phyloP scores from a whole-genome alignment of 2,329 filamentous ascomycete species.

The Nemania sp. region DNA sequence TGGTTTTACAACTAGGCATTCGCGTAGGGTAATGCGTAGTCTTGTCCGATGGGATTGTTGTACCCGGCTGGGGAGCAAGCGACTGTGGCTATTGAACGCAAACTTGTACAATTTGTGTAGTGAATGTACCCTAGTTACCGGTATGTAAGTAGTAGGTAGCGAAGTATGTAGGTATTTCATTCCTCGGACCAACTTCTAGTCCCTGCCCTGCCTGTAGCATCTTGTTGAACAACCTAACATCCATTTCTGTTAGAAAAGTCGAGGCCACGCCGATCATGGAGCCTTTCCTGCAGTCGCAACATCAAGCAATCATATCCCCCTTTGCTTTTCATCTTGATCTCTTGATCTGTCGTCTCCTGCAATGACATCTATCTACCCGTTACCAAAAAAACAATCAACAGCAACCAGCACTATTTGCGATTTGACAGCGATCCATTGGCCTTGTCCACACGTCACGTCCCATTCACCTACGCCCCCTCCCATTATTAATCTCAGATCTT shows the following conservation, averaged over 20 bases:
- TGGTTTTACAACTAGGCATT: not conserved
- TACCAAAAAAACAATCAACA: conserved; percentile 20
- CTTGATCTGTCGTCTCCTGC: conserved; percentile 25
- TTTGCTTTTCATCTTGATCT: conserved; percentile 25
- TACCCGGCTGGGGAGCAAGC: no score
- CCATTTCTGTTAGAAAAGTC: conserved; percentile 24
- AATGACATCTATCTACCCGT: conserved; percentile 6
- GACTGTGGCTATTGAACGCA: no score
- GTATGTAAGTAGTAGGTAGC: no score
- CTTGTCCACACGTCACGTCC: not conserved
- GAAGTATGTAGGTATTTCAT: no score
- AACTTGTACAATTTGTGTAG: no score
- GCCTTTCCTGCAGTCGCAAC: conserved; percentile 27
- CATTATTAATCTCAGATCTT: conserved; percentile 12
- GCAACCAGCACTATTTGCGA: not conserved
- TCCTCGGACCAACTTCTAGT: not conserved
- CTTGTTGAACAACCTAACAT: not conserved
- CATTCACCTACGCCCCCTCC: conserved; percentile 4
- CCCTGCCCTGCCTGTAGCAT: not conserved
- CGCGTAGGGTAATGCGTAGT: not conserved
- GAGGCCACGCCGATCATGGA: conserved; percentile 25
- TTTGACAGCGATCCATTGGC: not conserved
- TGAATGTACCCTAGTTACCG: no score
- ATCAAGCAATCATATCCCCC: conserved; percentile 25
- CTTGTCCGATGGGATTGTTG: no score